Conservation (phyloP, 2,329 filamentous ascomycete genomes). For the Akanthomyces lecanii region DNA sequence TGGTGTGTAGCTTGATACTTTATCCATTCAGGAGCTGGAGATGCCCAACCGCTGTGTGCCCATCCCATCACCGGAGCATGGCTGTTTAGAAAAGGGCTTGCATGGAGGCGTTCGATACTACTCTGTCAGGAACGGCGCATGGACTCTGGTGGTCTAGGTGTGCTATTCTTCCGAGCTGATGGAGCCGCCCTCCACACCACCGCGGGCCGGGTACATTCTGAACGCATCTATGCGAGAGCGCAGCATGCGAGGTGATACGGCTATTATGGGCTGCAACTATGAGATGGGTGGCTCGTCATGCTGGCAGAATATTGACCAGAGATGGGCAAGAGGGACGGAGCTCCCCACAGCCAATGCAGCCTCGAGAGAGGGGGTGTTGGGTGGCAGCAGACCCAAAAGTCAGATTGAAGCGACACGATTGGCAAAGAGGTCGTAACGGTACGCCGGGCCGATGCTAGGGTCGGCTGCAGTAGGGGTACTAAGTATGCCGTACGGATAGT, state of each 20-base stretch:
- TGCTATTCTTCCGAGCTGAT: neutral
- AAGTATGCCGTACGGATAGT: neutral
- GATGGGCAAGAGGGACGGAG: neutral
- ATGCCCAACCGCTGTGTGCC: conserved; percentile 6
- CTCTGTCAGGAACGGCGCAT: conserved; percentile 13
- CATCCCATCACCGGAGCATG: neutral
- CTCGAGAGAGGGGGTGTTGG: conserved; percentile 10
- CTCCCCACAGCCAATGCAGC: conserved; percentile 14
- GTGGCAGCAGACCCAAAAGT: conserved; percentile 7
- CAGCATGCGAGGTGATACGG: conserved; percentile 13
- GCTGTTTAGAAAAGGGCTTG: neutral
- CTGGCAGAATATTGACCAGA: conserved; percentile 7
- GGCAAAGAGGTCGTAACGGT: conserved; percentile 6
- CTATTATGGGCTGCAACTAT: neutral
- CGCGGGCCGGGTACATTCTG: conserved; percentile 7
- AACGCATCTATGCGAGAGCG: neutral
- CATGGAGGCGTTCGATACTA: conserved; percentile 11
- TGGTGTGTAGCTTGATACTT: neutral
- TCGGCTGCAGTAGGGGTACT: neutral
- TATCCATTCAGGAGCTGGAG: conserved; percentile 5
- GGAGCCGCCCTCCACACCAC: neutral
- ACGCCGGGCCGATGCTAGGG: conserved; percentile 14
- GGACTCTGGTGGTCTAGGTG: neutral
- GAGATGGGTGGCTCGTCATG: conserved; percentile 3
- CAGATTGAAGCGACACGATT: conserved; percentile 11